These are phyloP conservation scores for Vaccinium corymbosum DNA, from an alignment of 148 eudicot genomes.

Conservation along the genomic window DNA sequence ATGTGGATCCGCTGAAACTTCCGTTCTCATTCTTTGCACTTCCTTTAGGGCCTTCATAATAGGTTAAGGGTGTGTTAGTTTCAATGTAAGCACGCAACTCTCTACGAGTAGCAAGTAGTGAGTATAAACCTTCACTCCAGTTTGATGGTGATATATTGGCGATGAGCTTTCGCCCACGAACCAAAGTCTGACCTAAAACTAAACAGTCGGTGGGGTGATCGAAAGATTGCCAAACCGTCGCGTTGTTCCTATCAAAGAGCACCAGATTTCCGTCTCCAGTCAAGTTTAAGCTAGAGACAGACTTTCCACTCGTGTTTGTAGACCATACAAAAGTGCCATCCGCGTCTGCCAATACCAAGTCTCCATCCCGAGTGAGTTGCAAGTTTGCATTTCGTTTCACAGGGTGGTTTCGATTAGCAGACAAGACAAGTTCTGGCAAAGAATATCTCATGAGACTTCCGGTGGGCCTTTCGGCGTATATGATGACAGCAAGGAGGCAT, in stretches of 20 bases:
- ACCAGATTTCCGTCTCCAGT: constrained; percentile 29
- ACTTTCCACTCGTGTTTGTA: constrained; percentile 25
- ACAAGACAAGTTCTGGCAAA: too few relatives aligned
- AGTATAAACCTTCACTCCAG: constrained; percentile 18
- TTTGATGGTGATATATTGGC: constrained; percentile 18
- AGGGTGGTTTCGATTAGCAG: constrained; percentile 7
- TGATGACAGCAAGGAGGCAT: too few relatives aligned
- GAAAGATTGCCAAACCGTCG: constrained; percentile 31
- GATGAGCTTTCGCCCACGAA: constrained; percentile 18
- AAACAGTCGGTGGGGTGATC: constrained; percentile 3
- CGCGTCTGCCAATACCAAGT: constrained; percentile 23
- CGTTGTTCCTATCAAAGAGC: constrained; percentile 14
- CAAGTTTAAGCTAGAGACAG: constrained; percentile 25
- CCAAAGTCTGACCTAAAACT: constrained; percentile 28
- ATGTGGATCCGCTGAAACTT: neutral
- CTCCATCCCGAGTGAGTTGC: constrained; percentile 26
- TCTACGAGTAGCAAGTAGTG: neutral
- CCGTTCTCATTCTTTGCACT: constrained; percentile 8
- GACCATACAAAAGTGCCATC: constrained; percentile 29
- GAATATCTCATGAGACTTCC: too few relatives aligned
- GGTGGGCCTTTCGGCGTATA: too few relatives aligned
- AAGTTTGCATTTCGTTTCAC: constrained; percentile 16
- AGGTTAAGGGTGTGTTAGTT: constrained; percentile 14
- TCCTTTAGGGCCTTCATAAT: neutral
- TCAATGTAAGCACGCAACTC: neutral